Percentiles rank a stretch among this genome's conserved stretches.
phyloP scores from a whole-genome alignment of 1,284 basidiomycete genomes.

The Pascua guehoae region DNA sequence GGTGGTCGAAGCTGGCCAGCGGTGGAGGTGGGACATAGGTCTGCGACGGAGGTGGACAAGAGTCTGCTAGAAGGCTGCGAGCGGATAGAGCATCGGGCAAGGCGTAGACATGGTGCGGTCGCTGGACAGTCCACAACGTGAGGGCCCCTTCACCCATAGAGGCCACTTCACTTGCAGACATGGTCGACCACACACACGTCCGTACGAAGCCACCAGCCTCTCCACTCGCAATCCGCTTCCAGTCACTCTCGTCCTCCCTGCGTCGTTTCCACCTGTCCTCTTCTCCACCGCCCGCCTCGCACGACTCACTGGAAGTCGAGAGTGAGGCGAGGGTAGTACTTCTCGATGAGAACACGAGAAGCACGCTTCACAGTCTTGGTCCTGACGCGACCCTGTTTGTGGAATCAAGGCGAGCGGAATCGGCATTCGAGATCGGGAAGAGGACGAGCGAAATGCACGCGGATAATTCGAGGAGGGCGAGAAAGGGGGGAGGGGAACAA shows the following conservation, averaged over 20 bases:
- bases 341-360: conserved; percentile 98
- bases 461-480: no score
- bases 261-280: neutral
- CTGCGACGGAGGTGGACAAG: neutral
- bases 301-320: conserved; percentile 76
- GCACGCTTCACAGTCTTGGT: conserved; percentile 99
- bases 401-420: conserved; percentile 5
- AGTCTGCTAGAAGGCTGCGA: no score
- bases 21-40: neutral
- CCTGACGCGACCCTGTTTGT: conserved; percentile 88
- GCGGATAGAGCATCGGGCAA: neutral
- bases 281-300: neutral
- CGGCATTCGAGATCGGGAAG: neutral
- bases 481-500: neutral
- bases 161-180: no score
- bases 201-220: neutral
- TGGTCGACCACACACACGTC: neutral
- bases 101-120: no score
- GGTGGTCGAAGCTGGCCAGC: neutral
- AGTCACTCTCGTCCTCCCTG: neutral
- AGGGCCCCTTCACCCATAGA: no score
- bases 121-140: no score
- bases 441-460: neutral
- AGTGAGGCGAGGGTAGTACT: conserved; percentile 96
- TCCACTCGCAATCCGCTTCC: neutral